Conservation (phyloP, 148 eudicot genomes). For the Rheum nobile region DNA sequence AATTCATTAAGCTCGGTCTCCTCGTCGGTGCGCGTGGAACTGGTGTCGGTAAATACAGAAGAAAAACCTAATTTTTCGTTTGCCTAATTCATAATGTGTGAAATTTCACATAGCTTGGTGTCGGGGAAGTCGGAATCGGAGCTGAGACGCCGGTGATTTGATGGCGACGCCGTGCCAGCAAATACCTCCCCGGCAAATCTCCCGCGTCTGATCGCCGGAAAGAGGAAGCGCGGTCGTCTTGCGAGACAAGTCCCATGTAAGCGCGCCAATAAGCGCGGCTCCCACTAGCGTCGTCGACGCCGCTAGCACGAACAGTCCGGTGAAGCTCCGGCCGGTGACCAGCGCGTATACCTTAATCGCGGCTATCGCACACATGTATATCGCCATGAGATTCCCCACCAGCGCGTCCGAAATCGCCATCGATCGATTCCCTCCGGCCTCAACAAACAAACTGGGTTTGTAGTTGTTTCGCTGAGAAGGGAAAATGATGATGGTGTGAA, state of each 20-base stretch:
- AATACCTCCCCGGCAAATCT: constrained; percentile 64
- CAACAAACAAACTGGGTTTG: neutral
- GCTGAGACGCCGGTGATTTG: constrained; percentile 58
- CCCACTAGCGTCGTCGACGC: constrained; percentile 43
- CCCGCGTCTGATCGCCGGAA: constrained; percentile 16
- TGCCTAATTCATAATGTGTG: neutral
- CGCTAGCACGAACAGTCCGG: constrained; percentile 31
- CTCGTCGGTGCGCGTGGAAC: neutral
- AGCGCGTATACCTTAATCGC: constrained; percentile 48
- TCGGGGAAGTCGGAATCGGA: constrained; percentile 47
- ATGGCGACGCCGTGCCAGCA: constrained; percentile 85
- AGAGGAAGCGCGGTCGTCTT: constrained; percentile 18
- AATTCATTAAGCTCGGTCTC: neutral
- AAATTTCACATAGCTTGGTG: neutral
- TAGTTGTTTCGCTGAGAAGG: neutral
- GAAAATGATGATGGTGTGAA: neutral
- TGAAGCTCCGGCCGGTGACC: constrained; percentile 29
- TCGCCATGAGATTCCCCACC: constrained; percentile 35
- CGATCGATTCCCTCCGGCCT: neutral
- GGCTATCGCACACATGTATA: constrained; percentile 45
- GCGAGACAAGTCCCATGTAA: constrained; percentile 64
- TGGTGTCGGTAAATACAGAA: no score
- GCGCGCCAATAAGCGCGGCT: constrained; percentile 21
- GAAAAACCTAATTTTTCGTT: no score
- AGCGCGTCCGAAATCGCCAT: constrained; percentile 62